Evolutionary conservation across 2,329 filamentous ascomycete species (phyloP).

Genomic region (Colletotrichum plurivorum): DNA sequence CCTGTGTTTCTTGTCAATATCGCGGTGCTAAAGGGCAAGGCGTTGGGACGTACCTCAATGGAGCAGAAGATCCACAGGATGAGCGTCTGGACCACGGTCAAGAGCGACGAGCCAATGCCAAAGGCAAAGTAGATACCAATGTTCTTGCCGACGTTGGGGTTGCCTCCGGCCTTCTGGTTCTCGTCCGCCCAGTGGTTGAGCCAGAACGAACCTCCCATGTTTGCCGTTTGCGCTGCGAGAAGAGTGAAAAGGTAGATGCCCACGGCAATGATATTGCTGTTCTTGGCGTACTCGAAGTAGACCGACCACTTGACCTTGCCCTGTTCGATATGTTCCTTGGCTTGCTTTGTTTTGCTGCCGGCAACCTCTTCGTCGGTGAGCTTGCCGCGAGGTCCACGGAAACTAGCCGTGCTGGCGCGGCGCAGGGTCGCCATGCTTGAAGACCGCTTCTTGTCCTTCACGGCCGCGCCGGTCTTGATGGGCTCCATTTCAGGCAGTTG

Average conservation of each 20-base stretch:
- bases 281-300: constrained; percentile 94
- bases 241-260: constrained; percentile 83
- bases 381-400: constrained; percentile 88
- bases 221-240: constrained; percentile 83
- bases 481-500: constrained; percentile 81
- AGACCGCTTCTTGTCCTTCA: constrained; percentile 68
- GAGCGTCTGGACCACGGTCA: constrained; percentile 92
- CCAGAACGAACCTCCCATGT: constrained; percentile 91
- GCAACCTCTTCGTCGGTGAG: constrained; percentile 86
- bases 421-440: constrained; percentile 86
- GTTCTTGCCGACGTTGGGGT: constrained; percentile 87
- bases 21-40: neutral
- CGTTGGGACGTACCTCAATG: constrained; percentile 79
- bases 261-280: constrained; percentile 90
- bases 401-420: constrained; percentile 91
- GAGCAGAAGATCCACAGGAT: constrained; percentile 99
- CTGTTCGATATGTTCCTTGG: constrained; percentile 90
- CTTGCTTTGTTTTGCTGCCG: constrained; percentile 83
- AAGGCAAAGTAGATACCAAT: constrained; percentile 97
- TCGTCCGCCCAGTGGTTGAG: constrained; percentile 91
- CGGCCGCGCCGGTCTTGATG: constrained; percentile 71
- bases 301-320: constrained; percentile 99
- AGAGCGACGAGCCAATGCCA: constrained; percentile 85
- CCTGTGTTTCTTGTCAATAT: constrained; percentile 60
- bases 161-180: constrained; percentile 78